phyloP scores from a whole-genome alignment of 225 moss, liverwort and hornwort genomes.

The Sphagnum tenellum region DNA sequence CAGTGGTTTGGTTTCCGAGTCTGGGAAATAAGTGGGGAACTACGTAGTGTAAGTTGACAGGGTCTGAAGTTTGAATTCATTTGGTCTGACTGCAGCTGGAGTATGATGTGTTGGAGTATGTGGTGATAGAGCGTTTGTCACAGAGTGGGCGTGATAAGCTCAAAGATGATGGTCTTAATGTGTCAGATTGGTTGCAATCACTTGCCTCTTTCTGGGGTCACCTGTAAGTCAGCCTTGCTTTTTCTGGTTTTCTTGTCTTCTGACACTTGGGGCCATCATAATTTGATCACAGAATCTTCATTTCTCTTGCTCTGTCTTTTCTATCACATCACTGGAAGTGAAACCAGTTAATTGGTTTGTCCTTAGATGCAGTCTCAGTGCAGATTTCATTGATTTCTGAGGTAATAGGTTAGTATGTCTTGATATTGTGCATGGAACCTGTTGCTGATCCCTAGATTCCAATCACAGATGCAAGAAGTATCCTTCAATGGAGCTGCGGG shows the following conservation, averaged over 20 bases:
- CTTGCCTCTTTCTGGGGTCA: conserved; percentile 99
- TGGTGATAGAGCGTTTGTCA: conserved; percentile 92
- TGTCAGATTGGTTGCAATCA: conserved; percentile 99
- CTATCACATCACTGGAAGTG: too few relatives aligned
- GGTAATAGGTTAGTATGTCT: too few relatives aligned
- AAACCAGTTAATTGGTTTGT: too few relatives aligned
- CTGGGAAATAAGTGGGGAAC: too few relatives aligned
- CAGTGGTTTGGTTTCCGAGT: too few relatives aligned
- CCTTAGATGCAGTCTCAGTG: too few relatives aligned
- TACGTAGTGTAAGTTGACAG: too few relatives aligned
- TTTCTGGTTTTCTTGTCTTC: not conserved
- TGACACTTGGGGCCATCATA: not conserved
- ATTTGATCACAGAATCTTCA: too few relatives aligned
- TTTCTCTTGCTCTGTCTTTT: too few relatives aligned
- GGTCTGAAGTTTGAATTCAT: conserved; percentile 3
- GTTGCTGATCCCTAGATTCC: not conserved
- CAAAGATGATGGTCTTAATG: conserved; percentile 95
- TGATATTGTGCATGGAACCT: not conserved
- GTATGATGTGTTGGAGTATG: conserved; percentile 98
- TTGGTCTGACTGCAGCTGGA: conserved; percentile 64
- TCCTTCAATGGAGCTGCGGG: conserved; percentile 99
- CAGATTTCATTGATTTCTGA: too few relatives aligned
- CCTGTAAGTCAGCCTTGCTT: conserved; percentile 41
- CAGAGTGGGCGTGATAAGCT: conserved; percentile 97
- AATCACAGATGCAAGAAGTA: conserved; percentile 88